These are phyloP conservation scores for Elsinoe fawcettii DNA, from an alignment of 2,329 filamentous ascomycete genomes.

Conservation along the genomic window DNA sequence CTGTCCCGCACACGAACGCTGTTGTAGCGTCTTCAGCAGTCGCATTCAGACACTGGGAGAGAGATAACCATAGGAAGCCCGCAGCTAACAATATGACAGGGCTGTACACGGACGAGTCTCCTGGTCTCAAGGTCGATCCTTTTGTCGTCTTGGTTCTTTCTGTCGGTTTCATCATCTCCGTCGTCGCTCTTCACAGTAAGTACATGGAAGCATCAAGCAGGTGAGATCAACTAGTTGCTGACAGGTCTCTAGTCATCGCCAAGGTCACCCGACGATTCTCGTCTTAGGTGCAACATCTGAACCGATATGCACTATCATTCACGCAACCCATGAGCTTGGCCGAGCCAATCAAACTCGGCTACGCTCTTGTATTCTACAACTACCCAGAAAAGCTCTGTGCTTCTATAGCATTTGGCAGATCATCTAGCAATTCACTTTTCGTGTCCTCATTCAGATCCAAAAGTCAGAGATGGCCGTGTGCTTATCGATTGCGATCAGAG, in stretches of 20 bases:
- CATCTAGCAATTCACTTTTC: not conserved
- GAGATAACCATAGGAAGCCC: constrained; percentile 21
- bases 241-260: constrained; percentile 63
- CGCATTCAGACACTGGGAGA: not conserved
- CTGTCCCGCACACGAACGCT: not conserved
- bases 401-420: constrained; percentile 5
- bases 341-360: not conserved
- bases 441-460: too few relatives aligned
- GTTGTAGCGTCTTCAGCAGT: too few relatives aligned
- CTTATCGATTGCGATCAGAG: too few relatives aligned
- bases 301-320: not conserved
- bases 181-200: constrained; percentile 94
- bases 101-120: constrained; percentile 97
- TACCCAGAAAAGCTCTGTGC: constrained; percentile 14
- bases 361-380: constrained; percentile 1
- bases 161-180: constrained; percentile 97
- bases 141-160: constrained; percentile 94
- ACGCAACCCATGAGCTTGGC: not conserved
- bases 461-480: too few relatives aligned
- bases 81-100: constrained; percentile 40
- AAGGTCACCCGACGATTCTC: constrained; percentile 88
- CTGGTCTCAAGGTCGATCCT: constrained; percentile 93
- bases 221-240: too few relatives aligned
- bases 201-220: constrained; percentile 22
- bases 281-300: constrained; percentile 31